Conservation (phyloP, 2,329 filamentous ascomycete genomes). For the Fusarium sp. region DNA sequence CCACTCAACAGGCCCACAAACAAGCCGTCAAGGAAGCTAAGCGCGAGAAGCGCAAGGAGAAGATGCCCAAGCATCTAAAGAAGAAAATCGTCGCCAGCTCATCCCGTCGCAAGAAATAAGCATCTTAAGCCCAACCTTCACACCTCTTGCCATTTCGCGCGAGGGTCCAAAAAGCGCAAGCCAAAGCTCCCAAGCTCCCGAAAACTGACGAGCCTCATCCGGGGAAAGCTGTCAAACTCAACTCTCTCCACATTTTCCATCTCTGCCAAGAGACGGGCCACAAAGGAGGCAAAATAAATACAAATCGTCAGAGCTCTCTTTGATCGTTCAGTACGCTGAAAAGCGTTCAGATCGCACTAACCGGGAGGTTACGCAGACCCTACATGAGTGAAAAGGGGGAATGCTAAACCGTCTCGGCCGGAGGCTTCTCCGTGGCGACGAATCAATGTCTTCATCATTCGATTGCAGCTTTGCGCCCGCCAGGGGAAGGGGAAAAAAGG, state of each 20-base stretch:
- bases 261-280: neutral
- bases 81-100: constrained; percentile 80
- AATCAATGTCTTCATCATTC: constrained; percentile 60
- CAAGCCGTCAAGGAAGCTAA: constrained; percentile 94
- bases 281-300: constrained; percentile 7
- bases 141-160: neutral
- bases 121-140: neutral
- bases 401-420: constrained; percentile 47
- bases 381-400: neutral
- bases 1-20: constrained; percentile 72
- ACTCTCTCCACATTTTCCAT: neutral
- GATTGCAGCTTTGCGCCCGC: constrained; percentile 47
- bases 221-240: constrained; percentile 1
- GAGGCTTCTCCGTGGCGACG: constrained; percentile 43
- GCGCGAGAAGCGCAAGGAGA: constrained; percentile 89
- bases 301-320: constrained; percentile 61
- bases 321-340: constrained; percentile 61
- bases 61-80: constrained; percentile 97
- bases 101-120: constrained; percentile 71
- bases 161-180: neutral
- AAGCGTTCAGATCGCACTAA: constrained; percentile 54
- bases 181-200: neutral
- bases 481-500: neutral
- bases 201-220: neutral
- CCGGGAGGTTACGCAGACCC: constrained; percentile 33